A percentile compares a stretch with the other conserved stretches of the same genome.
Evolutionary conservation across 2,329 filamentous ascomycete genomes (phyloP).

Genomic region (Diaporthe helianthi): DNA sequence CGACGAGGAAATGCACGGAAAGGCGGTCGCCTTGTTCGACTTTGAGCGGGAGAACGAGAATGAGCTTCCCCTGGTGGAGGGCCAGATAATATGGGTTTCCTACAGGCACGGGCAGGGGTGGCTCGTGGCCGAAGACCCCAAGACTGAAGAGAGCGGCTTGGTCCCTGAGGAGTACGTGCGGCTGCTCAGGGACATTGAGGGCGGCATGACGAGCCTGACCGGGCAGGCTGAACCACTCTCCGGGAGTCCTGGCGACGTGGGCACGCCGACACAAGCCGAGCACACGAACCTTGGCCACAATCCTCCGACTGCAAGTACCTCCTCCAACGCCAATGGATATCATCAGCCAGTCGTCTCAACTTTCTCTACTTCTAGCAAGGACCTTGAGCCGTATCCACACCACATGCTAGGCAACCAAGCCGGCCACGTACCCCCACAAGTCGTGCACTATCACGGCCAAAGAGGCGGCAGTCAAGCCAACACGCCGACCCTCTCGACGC

Average conservation of each 20-base stretch:
- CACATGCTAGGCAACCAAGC: slow-evolving; percentile 68
- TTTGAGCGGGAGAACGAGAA: slow-evolving; percentile 97
- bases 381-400: slow-evolving; percentile 72
- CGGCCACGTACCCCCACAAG: slow-evolving; percentile 69
- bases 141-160: slow-evolving; percentile 90
- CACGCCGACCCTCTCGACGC: slow-evolving; percentile 64
- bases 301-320: slow-evolving; percentile 52
- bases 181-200: slow-evolving; percentile 89
- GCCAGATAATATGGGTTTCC: slow-evolving; percentile 94
- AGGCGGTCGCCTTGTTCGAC: slow-evolving; percentile 93
- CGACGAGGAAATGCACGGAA: slow-evolving; percentile 97
- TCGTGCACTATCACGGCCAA: slow-evolving; percentile 72
- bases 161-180: slow-evolving; percentile 97
- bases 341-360: slow-evolving; percentile 72
- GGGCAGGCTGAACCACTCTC: slow-evolving; percentile 63
- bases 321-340: slow-evolving; percentile 63
- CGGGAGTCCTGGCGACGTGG: slow-evolving; percentile 61
- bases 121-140: slow-evolving; percentile 95
- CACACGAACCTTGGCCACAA: slow-evolving; percentile 56
- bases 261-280: slow-evolving; percentile 68
- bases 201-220: slow-evolving; percentile 78
- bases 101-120: slow-evolving; percentile 97
- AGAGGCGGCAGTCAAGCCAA: slow-evolving; percentile 72
- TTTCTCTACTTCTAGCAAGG: slow-evolving; percentile 74
- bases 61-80: slow-evolving; percentile 89